Conservation (phyloP, 805 yeast species). For the Ascoidea asiatica region DNA sequence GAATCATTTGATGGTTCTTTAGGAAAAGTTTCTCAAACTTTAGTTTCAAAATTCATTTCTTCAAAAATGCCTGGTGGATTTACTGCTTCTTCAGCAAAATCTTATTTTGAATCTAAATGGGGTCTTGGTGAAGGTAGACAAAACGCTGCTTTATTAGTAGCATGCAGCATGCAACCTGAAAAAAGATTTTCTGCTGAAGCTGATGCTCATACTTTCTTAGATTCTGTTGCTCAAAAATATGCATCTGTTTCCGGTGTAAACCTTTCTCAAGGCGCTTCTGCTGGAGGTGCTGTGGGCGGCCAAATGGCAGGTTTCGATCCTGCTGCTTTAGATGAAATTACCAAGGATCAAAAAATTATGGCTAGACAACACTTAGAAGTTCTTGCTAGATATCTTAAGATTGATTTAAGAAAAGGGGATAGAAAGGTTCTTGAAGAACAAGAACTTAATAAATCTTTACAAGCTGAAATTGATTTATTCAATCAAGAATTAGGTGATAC, state of each 20-base stretch:
- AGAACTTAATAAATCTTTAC: constrained; percentile 72
- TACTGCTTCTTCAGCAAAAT: constrained; percentile 82
- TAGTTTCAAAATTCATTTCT: constrained; percentile 82
- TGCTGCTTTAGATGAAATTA: constrained; percentile 75
- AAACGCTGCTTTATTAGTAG: constrained; percentile 73
- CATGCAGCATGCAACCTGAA: constrained; percentile 85
- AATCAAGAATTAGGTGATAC: constrained; percentile 73
- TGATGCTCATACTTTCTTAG: constrained; percentile 87
- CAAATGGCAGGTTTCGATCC: constrained; percentile 88
- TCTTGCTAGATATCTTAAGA: constrained; percentile 85
- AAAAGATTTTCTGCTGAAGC: constrained; percentile 73
- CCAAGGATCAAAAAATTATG: constrained; percentile 32
- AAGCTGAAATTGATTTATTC: constrained; percentile 77
- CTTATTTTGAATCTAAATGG: constrained; percentile 82
- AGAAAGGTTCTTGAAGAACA: constrained; percentile 65
- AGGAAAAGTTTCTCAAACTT: constrained; percentile 87
- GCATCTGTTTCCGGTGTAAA: constrained; percentile 75
- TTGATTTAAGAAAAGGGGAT: constrained; percentile 85
- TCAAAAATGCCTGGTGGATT: constrained; percentile 99
- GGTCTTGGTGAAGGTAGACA: constrained; percentile 92
- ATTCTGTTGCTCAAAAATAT: constrained; percentile 68
- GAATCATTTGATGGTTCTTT: constrained; percentile 77
- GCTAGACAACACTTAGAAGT: constrained; percentile 62
- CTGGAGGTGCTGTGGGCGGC: constrained; percentile 34
- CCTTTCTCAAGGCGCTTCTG: constrained; percentile 48